Percentiles rank a stretch among this genome's conserved stretches.
Conservation (phyloP, 73 alveolate species). For the Tetrahymena elliotti region DNA sequence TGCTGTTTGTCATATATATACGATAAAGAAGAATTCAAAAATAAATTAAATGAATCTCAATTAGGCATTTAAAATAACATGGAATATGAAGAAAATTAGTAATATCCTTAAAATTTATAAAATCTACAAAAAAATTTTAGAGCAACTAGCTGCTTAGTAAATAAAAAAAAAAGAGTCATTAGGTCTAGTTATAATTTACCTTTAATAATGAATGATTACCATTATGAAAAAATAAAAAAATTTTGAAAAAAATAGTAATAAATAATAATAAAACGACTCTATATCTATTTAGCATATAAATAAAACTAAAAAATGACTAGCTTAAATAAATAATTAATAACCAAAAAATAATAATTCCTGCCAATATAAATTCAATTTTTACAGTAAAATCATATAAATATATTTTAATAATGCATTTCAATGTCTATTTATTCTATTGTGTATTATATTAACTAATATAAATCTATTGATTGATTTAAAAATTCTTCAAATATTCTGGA, state of each 20-base stretch:
- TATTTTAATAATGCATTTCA: too few species aligned
- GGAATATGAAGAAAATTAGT: neutral
- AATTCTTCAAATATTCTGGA: neutral
- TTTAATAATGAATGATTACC: neutral
- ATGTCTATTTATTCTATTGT: neutral
- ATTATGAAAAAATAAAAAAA: neutral
- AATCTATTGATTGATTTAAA: too few species aligned
- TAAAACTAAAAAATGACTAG: too few species aligned
- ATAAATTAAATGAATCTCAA: neutral
- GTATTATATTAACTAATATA: neutral
- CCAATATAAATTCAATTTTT: too few species aligned
- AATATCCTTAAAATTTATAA: neutral
- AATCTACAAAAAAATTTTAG: neutral
- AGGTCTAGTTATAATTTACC: neutral
- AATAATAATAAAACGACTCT: neutral
- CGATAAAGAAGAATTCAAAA: neutral
- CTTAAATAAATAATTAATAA: too few species aligned
- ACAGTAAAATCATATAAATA: too few species aligned
- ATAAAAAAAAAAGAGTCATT: neutral
- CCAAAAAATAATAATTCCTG: neutral
- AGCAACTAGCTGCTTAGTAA: neutral
- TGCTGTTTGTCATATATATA: neutral
- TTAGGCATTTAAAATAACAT: neutral
- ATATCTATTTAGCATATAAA: too few species aligned
- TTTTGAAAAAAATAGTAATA: neutral